Base-by-base conservation (phyloP, 768 basidiomycete species). In the Lactarius vividus region DNA sequence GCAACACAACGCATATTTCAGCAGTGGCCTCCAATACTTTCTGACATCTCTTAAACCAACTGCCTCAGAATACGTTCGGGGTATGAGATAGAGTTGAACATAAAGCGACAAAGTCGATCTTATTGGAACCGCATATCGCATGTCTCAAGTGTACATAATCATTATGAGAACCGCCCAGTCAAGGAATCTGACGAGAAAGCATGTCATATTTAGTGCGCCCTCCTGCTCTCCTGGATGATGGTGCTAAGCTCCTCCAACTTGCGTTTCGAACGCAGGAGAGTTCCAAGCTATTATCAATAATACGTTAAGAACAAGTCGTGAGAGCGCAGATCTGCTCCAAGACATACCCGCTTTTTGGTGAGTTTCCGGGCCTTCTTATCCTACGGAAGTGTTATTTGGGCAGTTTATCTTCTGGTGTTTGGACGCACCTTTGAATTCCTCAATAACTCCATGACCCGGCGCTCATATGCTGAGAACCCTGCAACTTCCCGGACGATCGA, bases 361-460 rank as follows among this genome's bases (percentile, higher is more conserved):
- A 98, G 83, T 83, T 98, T 98, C 79, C 94, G 86, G 66, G 96
- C 96, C 82, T 96, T 98, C 88, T 99, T 99, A 79, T 99, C 96
- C 94, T 94, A 74, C 54, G 20, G 29, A 33, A 42, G 37, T 5
- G 42, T 59, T 35, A 56, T 33, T 23, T 31, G 29, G 53, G 23
- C 16, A 18, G 23, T 23, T 23, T 31, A 11, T 28, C 35, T 13
- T 52, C 15, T 18, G 13, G 49, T 23, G 35, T 46, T 31, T 13
- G 46, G 42, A 77, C 88, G 71, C 76, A 91, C 91, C 84, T 96
- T 97, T 70, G 93, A 95, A 86, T 97, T 98, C 80, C 96, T 88
- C 83, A 97, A 79, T 85, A 99, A 77, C 80, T 99, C 97, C 91
- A 99, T 87, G 63, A 98, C 95, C 72, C 97, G 88, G 75, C 95